Percentiles rank a stretch among this genome's conserved stretches.
Conservation (phyloP, 305 asterid species). For the Fraxinus xanthoxyloides region DNA sequence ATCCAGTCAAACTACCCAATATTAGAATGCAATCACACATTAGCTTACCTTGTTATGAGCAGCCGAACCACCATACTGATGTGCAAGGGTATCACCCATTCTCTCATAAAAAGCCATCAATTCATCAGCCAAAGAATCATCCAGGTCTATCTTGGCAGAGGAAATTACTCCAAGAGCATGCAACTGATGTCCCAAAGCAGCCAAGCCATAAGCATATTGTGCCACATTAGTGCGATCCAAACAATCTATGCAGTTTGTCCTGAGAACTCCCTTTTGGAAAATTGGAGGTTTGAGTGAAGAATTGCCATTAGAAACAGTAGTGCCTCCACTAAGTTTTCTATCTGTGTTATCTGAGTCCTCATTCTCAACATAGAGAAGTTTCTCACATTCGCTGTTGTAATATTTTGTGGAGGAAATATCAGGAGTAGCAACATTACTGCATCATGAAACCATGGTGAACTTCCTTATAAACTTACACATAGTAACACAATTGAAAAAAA, state of each 20-base stretch:
- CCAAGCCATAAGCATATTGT: constrained; percentile 96
- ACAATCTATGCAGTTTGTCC: constrained; percentile 99
- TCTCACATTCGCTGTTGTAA: constrained; percentile 43
- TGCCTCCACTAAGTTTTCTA: constrained; percentile 43
- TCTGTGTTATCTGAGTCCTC: constrained; percentile 53
- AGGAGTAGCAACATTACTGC: constrained; percentile 50
- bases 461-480: not conserved
- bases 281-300: constrained; percentile 55
- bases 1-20: not conserved
- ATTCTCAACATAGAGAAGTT: constrained; percentile 47
- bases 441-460: constrained; percentile 22
- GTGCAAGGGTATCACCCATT: constrained; percentile 99
- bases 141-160: constrained; percentile 75
- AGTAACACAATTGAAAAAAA: not conserved
- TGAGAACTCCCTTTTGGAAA: constrained; percentile 86
- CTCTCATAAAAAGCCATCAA: constrained; percentile 88
- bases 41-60: constrained; percentile 91
- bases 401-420: constrained; percentile 36
- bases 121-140: constrained; percentile 94
- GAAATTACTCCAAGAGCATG: constrained; percentile 66
- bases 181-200: constrained; percentile 91
- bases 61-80: constrained; percentile 98
- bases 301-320: constrained; percentile 35
- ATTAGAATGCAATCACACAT: constrained; percentile 14
- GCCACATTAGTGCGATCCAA: constrained; percentile 99